Evolutionary conservation across 148 eudicot species (phyloP).

Genomic region (Arbutus unedo): DNA sequence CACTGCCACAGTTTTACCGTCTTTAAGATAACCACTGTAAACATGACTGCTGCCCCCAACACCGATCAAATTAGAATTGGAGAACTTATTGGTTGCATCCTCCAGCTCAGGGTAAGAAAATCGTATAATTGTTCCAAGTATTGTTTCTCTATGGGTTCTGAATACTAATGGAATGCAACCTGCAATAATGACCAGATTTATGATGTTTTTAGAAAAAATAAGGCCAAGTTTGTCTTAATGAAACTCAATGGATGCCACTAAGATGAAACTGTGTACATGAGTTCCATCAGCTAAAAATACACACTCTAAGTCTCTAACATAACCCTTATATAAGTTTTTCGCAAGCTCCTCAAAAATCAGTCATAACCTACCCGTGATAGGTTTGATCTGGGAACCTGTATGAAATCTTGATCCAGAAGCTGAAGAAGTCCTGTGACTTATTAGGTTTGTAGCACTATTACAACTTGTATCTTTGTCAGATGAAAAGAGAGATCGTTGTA

Average conservation of each 20-base stretch:
- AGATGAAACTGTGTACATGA: background rate
- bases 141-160: constrained; percentile 37
- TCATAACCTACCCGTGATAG: constrained; percentile 36
- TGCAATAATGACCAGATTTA: constrained; percentile 28
- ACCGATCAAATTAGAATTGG: constrained; percentile 74
- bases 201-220: background rate
- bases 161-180: constrained; percentile 56
- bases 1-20: constrained; percentile 72
- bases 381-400: constrained; percentile 28
- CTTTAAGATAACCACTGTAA: constrained; percentile 67
- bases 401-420: constrained; percentile 31
- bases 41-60: constrained; percentile 91
- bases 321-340: background rate
- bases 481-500: constrained; percentile 31
- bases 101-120: constrained; percentile 83
- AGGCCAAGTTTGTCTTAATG: background rate
- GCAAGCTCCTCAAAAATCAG: background rate
- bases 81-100: constrained; percentile 74
- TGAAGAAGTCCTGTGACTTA: constrained; percentile 45
- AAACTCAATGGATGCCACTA: background rate
- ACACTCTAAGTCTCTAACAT: background rate
- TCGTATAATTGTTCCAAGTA: constrained; percentile 51
- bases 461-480: constrained; percentile 60
- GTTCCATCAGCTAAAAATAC: background rate
- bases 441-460: constrained; percentile 61